A percentile compares a stretch with the other conserved stretches of the same genome.
Conservation (phyloP, 2,329 filamentous ascomycete genomes). For the Phoma sp. region DNA sequence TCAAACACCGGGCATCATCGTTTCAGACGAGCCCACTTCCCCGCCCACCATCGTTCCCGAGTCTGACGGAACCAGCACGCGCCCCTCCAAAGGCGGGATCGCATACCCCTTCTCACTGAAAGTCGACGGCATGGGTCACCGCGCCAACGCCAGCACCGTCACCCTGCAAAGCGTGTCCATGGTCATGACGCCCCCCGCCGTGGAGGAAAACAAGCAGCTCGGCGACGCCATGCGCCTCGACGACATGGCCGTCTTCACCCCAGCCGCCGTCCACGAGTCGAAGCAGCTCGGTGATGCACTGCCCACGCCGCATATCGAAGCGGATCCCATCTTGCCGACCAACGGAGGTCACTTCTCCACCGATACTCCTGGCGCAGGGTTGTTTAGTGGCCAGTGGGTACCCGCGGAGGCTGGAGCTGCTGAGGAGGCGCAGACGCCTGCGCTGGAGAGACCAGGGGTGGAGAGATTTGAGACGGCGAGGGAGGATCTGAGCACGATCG, state of each 20-base stretch:
- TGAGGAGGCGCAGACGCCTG: slow-evolving; percentile 11
- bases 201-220: slow-evolving; percentile 23
- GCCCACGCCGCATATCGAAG: slow-evolving; percentile 9
- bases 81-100: slow-evolving; percentile 71
- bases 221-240: slow-evolving; percentile 2
- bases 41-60: slow-evolving; percentile 51
- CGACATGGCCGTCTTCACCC: slow-evolving; percentile 20
- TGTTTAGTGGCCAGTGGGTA: slow-evolving; percentile 26
- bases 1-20: slow-evolving; percentile 24
- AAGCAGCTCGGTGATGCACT: slow-evolving; percentile 12
- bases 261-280: slow-evolving; percentile 27
- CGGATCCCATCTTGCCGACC: slow-evolving; percentile 19
- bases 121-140: slow-evolving; percentile 50
- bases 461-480: slow-evolving; percentile 64
- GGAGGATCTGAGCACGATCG: slow-evolving; percentile 29
- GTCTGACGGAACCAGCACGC: slow-evolving; percentile 61
- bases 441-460: slow-evolving; percentile 41
- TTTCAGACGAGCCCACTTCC: slow-evolving; percentile 32
- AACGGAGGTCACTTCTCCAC: slow-evolving; percentile 49
- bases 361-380: slow-evolving; percentile 44
- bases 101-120: slow-evolving; percentile 75
- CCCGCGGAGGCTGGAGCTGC: background rate
- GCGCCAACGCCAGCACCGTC: slow-evolving; percentile 72
- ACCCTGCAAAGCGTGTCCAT: slow-evolving; percentile 58
- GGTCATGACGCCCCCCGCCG: slow-evolving; percentile 28